Percentiles rank a stretch among this genome's conserved stretches.
These are phyloP conservation scores for Funneliformis caledonium DNA, from an alignment of 371 early-diverging fungal species.

Conservation along the genomic window DNA sequence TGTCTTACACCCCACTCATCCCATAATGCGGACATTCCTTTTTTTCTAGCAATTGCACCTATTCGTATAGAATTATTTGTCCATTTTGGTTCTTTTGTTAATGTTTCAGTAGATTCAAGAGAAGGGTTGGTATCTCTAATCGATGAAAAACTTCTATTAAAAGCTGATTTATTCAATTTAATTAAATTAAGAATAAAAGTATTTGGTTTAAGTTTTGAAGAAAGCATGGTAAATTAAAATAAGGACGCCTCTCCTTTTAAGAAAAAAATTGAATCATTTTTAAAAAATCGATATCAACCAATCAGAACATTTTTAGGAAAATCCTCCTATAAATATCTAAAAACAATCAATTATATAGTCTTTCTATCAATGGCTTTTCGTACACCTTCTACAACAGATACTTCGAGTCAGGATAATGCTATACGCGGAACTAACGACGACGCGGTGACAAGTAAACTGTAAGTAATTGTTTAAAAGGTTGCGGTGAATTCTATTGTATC, in stretches of 20 bases:
- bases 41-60: slow-evolving; percentile 89
- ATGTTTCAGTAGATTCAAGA: neutral
- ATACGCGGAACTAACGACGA: slow-evolving; percentile 38
- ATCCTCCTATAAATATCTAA: too few relatives aligned
- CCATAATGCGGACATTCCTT: slow-evolving; percentile 95
- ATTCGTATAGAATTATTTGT: slow-evolving; percentile 57
- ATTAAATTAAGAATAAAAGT: neutral
- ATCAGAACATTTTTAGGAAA: neutral
- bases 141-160: neutral
- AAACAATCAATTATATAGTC: too few relatives aligned
- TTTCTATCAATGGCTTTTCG: slow-evolving; percentile 8
- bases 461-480: neutral
- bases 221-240: neutral
- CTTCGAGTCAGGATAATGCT: slow-evolving; percentile 30
- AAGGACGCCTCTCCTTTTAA: neutral
- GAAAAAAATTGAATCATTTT: neutral
- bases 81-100: slow-evolving; percentile 6
- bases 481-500: neutral
- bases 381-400: neutral
- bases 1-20: slow-evolving; percentile 90
- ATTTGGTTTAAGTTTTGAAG: neutral
- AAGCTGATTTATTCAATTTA: neutral
- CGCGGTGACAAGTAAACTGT: slow-evolving; percentile 36
- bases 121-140: neutral
- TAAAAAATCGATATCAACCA: neutral